Evolutionary conservation across 2,329 filamentous ascomycete species (phyloP), one percentile per base, ranked within the genome.

Genomic region (Ophiocordyceps australis): DNA sequence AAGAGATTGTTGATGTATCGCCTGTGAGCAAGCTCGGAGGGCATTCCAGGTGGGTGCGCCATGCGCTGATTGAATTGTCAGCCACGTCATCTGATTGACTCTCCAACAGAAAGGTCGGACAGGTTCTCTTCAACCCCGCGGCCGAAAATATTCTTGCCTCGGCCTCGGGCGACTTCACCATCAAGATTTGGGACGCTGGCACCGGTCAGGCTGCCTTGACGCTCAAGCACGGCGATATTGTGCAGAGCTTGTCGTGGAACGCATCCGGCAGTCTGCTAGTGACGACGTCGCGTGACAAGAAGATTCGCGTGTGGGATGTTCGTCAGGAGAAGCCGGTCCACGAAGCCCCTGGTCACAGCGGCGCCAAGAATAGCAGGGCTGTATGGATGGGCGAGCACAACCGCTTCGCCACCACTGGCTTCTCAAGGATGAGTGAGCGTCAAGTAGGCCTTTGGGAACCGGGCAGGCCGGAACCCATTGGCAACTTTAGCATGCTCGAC

Each of bases 311-410:
- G 35, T 98, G 89, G 89, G 89, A 98, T 62, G 82, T 86, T 31
- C 76, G 89, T 46, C 85, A 94, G 59, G 78, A 95, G 55, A 77
- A 69, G 52, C 70, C 85, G 10, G 78, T 76, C 5, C 78, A 92
- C 43, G 85, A 94, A 47, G 72, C 75, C 10, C 57, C 72, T 5
- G 89, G 89, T 33, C 89, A 98, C 50, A 66, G 74, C 17, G 89
- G 89, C 30, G 89, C 89, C 38, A 98, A 98, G 68, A 95, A 92
- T 62, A 94, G 86, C 55, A 77, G 89, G 46, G 77, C 78, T 17
- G 85, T 93, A 10, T 98, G 89, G 89, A 68, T 98, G 65, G 89
- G 86, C 45, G 89, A 95, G 54, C 82, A 91, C 46, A 91, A 95
- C 56, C 74, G 86, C 36, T 75, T 98, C 43, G 89, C 81, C 27